Base-by-base conservation (phyloP, 768 basidiomycete species). In the Lyophyllum atratum region DNA sequence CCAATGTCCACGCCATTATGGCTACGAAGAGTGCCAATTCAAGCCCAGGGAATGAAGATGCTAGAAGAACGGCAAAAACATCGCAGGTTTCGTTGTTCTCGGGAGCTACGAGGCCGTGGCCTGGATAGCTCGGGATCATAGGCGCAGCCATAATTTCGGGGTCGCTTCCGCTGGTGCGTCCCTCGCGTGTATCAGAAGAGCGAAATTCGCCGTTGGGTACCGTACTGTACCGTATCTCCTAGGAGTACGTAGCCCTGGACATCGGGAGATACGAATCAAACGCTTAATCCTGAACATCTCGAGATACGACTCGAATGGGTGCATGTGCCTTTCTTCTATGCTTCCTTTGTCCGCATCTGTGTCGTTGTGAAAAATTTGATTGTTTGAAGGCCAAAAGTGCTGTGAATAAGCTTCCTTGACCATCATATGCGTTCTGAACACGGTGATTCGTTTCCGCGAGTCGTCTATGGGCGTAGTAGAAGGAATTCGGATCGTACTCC, bases 131-230 rank as follows among this genome's bases (percentile, higher is more conserved):
- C 22, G 11, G 43, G 43, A 44, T 11, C 11, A 1, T 3, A 8
- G 26, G 46, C 43, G 12, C 2, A 46, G 45, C 45, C 22, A 28
- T 46, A 46, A 47, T 12, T 47, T 29, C 26, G 25, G 46, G 10
- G 17, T n/a, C 46, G 26, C 34, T 43, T 52, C 40, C 11, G 26
- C 40, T 29, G 3, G 12, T 7, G 26, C 24, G 21, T 52, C 21
- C 44, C n/a, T n/a, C n/a, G n/a, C n/a, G n/a, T 40, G 39, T 6
- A n/a, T n/a, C 39, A 40, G 55, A 59, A 59, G 58, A 42, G 58
- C 54, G 52, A 15, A 15, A 49, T 59, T 55, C 39, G 58, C 58
- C 28, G 54, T 59, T 59, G 58, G 44, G 1, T 26, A 3, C 14
- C 29, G n/a, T n/a, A n/a, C n/a, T n/a, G n/a, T n/a, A 31, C 29